Percentiles rank a stretch among this genome's conserved stretches.
These are phyloP conservation scores for Xylariomycetidae sp. DNA, from an alignment of 2,329 filamentous ascomycete genomes.

Conservation along the genomic window DNA sequence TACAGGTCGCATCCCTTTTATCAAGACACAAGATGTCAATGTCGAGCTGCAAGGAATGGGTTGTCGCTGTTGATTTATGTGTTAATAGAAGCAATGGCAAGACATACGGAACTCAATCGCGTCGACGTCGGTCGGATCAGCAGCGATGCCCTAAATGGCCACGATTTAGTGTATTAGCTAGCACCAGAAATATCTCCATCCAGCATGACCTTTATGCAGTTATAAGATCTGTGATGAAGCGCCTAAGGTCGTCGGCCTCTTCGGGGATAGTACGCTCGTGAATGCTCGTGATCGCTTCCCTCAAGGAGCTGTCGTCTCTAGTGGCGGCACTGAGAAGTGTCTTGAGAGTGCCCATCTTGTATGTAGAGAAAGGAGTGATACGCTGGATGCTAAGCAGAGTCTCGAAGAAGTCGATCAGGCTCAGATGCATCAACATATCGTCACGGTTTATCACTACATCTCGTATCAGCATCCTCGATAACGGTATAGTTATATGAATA, in stretches of 20 bases:
- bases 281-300: conserved; percentile 34
- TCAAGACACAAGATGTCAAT: conserved; percentile 19
- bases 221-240: conserved; percentile 40
- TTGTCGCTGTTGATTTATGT: conserved; percentile 18
- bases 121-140: too few species aligned
- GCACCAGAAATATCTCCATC: too few species aligned
- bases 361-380: conserved; percentile 31
- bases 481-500: too few species aligned
- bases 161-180: too few species aligned
- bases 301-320: conserved; percentile 33
- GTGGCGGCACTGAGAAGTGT: conserved; percentile 38
- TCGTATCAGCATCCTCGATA: too few species aligned
- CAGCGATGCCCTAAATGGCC: too few species aligned
- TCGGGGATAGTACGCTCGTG: conserved; percentile 47
- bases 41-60: conserved; percentile 20
- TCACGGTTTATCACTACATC: conserved; percentile 47
- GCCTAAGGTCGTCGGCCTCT: conserved; percentile 42
- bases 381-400: conserved; percentile 44
- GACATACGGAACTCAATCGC: too few species aligned
- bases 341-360: conserved; percentile 32
- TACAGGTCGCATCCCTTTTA: conserved; percentile 21
- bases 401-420: conserved; percentile 50
- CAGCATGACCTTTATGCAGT: too few species aligned
- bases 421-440: conserved; percentile 47
- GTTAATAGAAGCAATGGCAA: too few species aligned